A percentile compares a stretch with the other conserved stretches of the same genome.
Conservation (phyloP, 2,329 filamentous ascomycete genomes). For the Cladosporium cucumerinum region DNA sequence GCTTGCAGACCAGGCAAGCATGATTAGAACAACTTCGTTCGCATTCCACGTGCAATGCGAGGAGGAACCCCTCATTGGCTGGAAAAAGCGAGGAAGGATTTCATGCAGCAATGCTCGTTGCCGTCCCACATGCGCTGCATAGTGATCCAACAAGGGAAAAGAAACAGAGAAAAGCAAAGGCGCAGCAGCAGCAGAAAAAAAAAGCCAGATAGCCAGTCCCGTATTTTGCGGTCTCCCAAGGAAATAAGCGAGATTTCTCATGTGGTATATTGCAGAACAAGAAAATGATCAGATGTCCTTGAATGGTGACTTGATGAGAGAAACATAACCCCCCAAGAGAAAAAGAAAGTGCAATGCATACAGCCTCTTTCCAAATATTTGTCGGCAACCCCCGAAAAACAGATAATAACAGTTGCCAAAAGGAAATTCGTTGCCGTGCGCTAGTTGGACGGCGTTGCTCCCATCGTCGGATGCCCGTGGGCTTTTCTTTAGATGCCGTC, state of each 20-base stretch:
- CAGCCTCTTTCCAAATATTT: not conserved
- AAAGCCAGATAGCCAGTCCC: conserved; percentile 1
- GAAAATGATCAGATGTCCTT: conserved; percentile 1
- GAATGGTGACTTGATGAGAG: not conserved
- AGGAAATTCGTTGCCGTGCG: conserved; percentile 7
- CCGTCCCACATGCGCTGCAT: not conserved
- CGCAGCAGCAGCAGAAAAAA: not conserved
- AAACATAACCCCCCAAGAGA: not conserved
- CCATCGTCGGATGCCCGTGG: not conserved
- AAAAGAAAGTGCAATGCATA: not conserved
- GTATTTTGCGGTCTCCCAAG: not conserved
- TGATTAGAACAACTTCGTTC: not conserved
- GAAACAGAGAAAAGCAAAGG: not conserved
- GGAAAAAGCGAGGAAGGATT: not conserved
- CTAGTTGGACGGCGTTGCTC: not conserved
- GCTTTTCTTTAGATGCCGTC: not conserved
- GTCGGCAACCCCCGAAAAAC: not conserved
- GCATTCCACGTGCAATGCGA: not conserved
- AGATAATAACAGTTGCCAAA: not conserved
- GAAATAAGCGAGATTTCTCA: conserved; percentile 5
- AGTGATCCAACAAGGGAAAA: not conserved
- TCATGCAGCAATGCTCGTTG: not conserved
- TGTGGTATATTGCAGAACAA: conserved; percentile 8
- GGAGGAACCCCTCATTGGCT: not conserved
- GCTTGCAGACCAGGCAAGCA: conserved; percentile 1